Evolutionary conservation across 2,329 filamentous ascomycete species (phyloP).

Genomic region (Dactylellina cionopaga): DNA sequence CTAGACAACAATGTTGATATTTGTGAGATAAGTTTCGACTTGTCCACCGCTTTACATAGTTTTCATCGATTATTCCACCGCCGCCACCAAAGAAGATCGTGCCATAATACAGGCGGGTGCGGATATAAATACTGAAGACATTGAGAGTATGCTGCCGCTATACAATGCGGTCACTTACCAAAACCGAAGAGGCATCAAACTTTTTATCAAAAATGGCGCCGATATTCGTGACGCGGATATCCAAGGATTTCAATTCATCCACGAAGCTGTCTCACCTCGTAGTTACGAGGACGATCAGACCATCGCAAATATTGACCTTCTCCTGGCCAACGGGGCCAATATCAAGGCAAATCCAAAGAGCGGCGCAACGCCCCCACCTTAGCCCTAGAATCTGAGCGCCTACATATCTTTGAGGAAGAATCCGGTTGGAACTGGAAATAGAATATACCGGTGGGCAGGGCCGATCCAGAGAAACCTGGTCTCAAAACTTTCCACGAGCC

Average conservation of each 20-base stretch:
- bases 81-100: slow-evolving; percentile 13
- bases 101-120: slow-evolving; percentile 25
- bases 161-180: slow-evolving; percentile 40
- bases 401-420: no score
- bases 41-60: slow-evolving; percentile 11
- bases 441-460: no score
- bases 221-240: slow-evolving; percentile 26
- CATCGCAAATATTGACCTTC: slow-evolving; percentile 6
- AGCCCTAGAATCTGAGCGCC: no score
- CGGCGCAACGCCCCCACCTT: slow-evolving; percentile 11
- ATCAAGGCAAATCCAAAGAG: slow-evolving; percentile 2
- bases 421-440: no score
- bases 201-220: slow-evolving; percentile 46
- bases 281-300: slow-evolving; percentile 18
- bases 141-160: slow-evolving; percentile 29
- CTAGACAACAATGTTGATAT: slow-evolving; percentile 13
- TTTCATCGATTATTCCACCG: neutral
- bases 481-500: no score
- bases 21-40: neutral
- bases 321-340: slow-evolving; percentile 11
- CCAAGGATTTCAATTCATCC: slow-evolving; percentile 10
- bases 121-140: slow-evolving; percentile 41
- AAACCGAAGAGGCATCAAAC: slow-evolving; percentile 35
- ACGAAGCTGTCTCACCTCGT: slow-evolving; percentile 3
- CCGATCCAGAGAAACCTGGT: no score